phyloP scores from a whole-genome alignment of 352 stramenopile genomes.

The Phytophthora foliorum region DNA sequence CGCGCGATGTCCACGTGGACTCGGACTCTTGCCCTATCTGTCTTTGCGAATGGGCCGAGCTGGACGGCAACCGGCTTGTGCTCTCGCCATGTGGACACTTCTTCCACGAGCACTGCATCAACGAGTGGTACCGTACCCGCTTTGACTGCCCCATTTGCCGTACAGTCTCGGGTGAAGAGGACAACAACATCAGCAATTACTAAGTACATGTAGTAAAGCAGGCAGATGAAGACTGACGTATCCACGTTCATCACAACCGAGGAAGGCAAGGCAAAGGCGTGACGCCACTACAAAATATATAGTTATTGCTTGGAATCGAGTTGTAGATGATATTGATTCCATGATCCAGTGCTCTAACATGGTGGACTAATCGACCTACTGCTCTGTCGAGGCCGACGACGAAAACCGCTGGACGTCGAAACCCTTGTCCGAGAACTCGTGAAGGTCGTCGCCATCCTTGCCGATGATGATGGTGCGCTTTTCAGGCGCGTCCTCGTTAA shows the following conservation, averaged over 20 bases:
- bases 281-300: constrained; percentile 28
- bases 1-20: constrained; percentile 83
- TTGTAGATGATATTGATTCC: constrained; percentile 17
- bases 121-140: constrained; percentile 89
- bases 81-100: constrained; percentile 87
- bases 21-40: constrained; percentile 87
- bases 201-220: constrained; percentile 32
- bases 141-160: constrained; percentile 92
- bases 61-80: constrained; percentile 86
- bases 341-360: constrained; percentile 22
- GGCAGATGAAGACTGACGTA: constrained; percentile 10
- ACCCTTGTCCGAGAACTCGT: constrained; percentile 54
- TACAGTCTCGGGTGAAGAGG: constrained; percentile 74
- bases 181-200: constrained; percentile 31
- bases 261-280: constrained; percentile 10
- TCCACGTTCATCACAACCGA: constrained; percentile 10
- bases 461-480: constrained; percentile 69
- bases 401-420: constrained; percentile 55
- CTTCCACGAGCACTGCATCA: constrained; percentile 91
- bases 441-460: constrained; percentile 57
- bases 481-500: constrained; percentile 34
- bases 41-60: constrained; percentile 84
- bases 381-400: constrained; percentile 10
- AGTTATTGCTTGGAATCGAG: constrained; percentile 35
- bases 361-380: constrained; percentile 8